Conservation (phyloP, 306 rosid genomes). For the Delonix regia region DNA sequence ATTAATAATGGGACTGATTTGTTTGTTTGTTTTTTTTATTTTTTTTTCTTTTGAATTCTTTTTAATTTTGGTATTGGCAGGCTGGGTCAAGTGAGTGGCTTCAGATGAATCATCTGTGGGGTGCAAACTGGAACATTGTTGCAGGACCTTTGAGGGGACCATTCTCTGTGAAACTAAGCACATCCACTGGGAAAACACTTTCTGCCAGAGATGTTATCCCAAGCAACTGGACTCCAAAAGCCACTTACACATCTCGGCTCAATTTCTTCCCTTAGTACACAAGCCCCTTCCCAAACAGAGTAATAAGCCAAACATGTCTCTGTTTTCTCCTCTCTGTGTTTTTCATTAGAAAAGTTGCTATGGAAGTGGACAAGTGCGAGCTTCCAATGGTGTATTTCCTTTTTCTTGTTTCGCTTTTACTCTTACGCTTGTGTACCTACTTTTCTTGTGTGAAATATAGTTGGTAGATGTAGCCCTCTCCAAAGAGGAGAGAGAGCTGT, state of each 20-base stretch:
- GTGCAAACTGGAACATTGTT: conserved; percentile 82
- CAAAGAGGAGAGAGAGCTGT: conserved; percentile 90
- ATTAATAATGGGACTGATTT: conserved; percentile 9
- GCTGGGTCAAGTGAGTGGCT: conserved; percentile 78
- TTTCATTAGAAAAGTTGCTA: conserved; percentile 44
- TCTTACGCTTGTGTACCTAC: conserved; percentile 15
- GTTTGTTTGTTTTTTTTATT: background rate
- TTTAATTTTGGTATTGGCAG: conserved; percentile 51
- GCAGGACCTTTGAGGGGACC: conserved; percentile 83
- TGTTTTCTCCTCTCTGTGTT: conserved; percentile 29
- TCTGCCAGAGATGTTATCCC: conserved; percentile 89
- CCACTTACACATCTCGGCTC: conserved; percentile 80
- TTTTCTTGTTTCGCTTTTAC: conserved; percentile 25
- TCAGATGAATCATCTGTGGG: conserved; percentile 88
- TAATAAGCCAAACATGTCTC: conserved; percentile 48
- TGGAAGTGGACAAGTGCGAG: conserved; percentile 46
- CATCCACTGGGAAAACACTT: conserved; percentile 64
- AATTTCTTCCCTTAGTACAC: conserved; percentile 51
- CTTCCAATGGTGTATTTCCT: conserved; percentile 52
- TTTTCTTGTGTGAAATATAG: conserved; percentile 28
- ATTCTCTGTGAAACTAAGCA: conserved; percentile 76
- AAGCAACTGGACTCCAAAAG: conserved; percentile 76
- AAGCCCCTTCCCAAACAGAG: background rate
- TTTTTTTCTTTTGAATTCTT: background rate
- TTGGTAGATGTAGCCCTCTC: conserved; percentile 70